Evolutionary conservation across 2,329 filamentous ascomycete genomes (phyloP), one percentile per base, ranked within the genome.

Genomic region (Fusarium luffae): DNA sequence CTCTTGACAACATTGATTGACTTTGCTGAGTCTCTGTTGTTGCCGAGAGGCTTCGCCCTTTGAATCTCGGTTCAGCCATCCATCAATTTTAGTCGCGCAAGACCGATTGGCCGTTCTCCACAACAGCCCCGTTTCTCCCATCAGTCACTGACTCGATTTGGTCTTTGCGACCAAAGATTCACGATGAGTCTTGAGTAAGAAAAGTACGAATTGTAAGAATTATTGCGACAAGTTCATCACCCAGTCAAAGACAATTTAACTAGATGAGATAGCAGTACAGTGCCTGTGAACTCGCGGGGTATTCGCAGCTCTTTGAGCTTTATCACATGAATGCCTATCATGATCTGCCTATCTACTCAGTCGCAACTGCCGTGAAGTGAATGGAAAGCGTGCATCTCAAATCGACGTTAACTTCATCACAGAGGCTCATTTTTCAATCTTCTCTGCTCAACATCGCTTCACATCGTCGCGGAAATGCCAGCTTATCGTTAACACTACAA

Each of bases 101-200:
- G 52, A 18, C 59, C 42, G 34, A 52, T 49, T 63, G 34, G 21
- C 34, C 12, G 19, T 52, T 40, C 66, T 28, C 46, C 63, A 58
- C 48, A 32, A 16, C 18, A 44, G 41, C 23, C 52, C 60, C 32
- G 14, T 49, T 52, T 55, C 16, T 8, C 49, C 32, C 46, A 11
- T 41, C 25, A 49, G 27, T 34, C 21, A 37, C 21, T 64, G 50
- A 49, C 63, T 68, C 47, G 8, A 32, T 41, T 27, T 32, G 19
- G 57, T 34, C 46, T 54, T 50, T 69, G 47, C 55, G 62, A 44
- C 37, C 34, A 52, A 49, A 47, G 43, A 50, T 23, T 43, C 63
- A 43, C 18, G 14, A 32, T 54, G 40, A 46, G 10, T 37, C 8
- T 32, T 54, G 28, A 25, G 49, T 30, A 43, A 64, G 43, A 55